Conservation (phyloP, 352 stramenopile species). For the Hyphochytrium catenoides region DNA sequence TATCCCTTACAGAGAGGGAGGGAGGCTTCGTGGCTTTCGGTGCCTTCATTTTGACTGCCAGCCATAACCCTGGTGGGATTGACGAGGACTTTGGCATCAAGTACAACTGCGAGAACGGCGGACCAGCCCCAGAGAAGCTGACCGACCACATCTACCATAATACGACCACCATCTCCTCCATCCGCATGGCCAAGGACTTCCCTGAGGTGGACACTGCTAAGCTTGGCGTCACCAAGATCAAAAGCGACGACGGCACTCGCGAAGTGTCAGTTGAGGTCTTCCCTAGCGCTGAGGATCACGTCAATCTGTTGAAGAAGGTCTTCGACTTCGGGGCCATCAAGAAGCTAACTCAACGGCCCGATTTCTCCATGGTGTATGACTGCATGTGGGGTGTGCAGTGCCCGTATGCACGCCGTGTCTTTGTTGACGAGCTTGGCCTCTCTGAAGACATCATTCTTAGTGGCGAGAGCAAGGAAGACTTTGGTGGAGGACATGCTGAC, state of each 20-base stretch:
- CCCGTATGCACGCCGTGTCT: conserved; percentile 82
- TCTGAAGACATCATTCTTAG: conserved; percentile 67
- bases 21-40: conserved; percentile 73
- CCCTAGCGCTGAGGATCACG: conserved; percentile 86
- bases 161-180: conserved; percentile 78
- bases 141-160: conserved; percentile 89
- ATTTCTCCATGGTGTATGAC: conserved; percentile 90
- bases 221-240: conserved; percentile 31
- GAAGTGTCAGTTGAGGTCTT: conserved; percentile 90
- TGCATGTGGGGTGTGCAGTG: conserved; percentile 94
- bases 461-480: conserved; percentile 84
- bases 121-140: conserved; percentile 85
- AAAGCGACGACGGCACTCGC: conserved; percentile 62
- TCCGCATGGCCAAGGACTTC: conserved; percentile 70
- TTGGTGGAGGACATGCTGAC: conserved; percentile 86
- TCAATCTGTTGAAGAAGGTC: conserved; percentile 78
- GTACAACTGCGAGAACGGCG: conserved; percentile 96
- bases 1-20: conserved; percentile 28
- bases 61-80: conserved; percentile 93
- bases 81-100: conserved; percentile 98
- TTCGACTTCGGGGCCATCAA: conserved; percentile 92
- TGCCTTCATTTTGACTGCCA: conserved; percentile 92
- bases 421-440: conserved; percentile 83
- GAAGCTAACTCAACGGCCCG: conserved; percentile 63
- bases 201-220: conserved; percentile 38